Evolutionary conservation across 495 filamentous ascomycete genomes (phyloP).

Genomic region (Xylaria scruposa): DNA sequence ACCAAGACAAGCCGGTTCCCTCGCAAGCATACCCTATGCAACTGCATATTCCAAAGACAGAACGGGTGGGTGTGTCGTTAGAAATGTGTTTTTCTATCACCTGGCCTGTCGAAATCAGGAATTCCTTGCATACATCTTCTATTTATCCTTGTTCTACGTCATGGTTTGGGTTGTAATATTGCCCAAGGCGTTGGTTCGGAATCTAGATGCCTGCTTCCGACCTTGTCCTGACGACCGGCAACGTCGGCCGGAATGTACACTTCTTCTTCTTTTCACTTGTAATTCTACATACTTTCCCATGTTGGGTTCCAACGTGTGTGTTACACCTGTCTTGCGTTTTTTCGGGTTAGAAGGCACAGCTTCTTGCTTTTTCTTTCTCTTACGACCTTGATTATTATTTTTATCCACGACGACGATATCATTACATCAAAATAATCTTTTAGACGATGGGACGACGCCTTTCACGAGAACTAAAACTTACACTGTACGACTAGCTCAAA

Average conservation of each 20-base stretch:
- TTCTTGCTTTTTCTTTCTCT: constrained; percentile 4
- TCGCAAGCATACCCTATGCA: neutral
- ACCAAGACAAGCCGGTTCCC: neutral
- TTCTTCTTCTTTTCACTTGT: neutral
- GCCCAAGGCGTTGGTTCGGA: neutral
- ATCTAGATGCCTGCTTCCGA: neutral
- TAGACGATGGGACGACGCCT: constrained; percentile 27
- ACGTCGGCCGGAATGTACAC: neutral
- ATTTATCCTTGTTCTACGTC: constrained; percentile 14
- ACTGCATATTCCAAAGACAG: neutral
- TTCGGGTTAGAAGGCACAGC: neutral
- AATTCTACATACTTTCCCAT: neutral
- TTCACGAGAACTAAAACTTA: constrained; percentile 11
- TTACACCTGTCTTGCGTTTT: neutral
- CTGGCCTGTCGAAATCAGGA: constrained; percentile 17
- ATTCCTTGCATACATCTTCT: constrained; percentile 20
- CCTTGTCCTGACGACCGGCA: neutral
- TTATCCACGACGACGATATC: too few species aligned
- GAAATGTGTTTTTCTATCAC: neutral
- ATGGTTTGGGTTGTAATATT: constrained; percentile 5
- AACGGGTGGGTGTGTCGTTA: constrained; percentile 17
- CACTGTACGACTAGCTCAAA: constrained; percentile 22
- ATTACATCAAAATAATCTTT: constrained; percentile 11
- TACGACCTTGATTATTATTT: too few species aligned
- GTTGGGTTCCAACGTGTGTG: neutral